Evolutionary conservation across 2,329 filamentous ascomycete species (phyloP).

Genomic region (Ceratocystis alfenasii): DNA sequence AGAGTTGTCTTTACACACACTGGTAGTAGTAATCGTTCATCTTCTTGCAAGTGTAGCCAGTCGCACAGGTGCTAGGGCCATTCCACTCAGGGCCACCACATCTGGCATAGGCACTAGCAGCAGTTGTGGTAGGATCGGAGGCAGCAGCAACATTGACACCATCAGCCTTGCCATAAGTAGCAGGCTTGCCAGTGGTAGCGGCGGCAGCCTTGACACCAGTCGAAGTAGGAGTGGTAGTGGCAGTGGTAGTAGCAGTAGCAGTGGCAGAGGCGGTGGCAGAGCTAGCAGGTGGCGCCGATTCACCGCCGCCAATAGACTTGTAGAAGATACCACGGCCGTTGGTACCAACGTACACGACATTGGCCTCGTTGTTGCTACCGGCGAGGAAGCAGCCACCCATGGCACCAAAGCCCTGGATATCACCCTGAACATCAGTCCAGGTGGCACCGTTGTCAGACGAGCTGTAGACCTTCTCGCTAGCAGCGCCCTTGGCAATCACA

Average conservation of each 20-base stretch:
- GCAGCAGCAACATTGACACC: neutral
- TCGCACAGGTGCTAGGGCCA: slow-evolving; percentile 36
- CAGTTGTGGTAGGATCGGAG: neutral
- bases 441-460: slow-evolving; percentile 34
- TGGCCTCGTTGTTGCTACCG: slow-evolving; percentile 36
- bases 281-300: no score
- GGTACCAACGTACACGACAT: slow-evolving; percentile 31
- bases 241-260: neutral
- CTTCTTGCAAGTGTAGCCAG: slow-evolving; percentile 32
- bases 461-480: slow-evolving; percentile 36
- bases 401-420: slow-evolving; percentile 34
- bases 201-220: neutral
- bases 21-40: slow-evolving; percentile 33
- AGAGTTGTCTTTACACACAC: slow-evolving; percentile 25
- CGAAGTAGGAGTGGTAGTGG: neutral
- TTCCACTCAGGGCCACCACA: slow-evolving; percentile 37
- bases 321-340: slow-evolving; percentile 17
- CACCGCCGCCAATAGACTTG: neutral
- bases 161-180: neutral
- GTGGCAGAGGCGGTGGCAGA: neutral
- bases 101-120: slow-evolving; percentile 26
- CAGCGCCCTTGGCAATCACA: slow-evolving; percentile 27
- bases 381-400: slow-evolving; percentile 33
- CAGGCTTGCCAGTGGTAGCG: neutral
- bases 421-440: slow-evolving; percentile 39